phyloP scores from a whole-genome alignment of 352 stramenopile genomes.

The Phytophthora nicotianae region DNA sequence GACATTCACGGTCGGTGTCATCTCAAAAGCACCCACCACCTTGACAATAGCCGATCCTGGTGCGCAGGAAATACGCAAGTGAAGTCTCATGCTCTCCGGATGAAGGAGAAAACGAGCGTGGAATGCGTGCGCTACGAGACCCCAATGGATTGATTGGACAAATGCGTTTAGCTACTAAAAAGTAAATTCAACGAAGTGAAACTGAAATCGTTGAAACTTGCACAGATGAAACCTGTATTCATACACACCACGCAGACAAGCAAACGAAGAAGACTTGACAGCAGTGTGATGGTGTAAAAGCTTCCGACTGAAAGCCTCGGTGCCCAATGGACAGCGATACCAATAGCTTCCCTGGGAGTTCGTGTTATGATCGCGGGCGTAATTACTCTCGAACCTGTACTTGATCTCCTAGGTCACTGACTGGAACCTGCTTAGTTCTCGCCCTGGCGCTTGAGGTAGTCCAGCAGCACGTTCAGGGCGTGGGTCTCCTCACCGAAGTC shows the following conservation, averaged over 20 bases:
- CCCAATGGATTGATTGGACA: constrained; percentile 16
- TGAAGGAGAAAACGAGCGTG: constrained; percentile 27
- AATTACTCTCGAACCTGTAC: constrained; percentile 28
- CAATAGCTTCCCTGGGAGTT: constrained; percentile 23
- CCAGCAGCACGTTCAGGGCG: constrained; percentile 97
- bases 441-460: constrained; percentile 98
- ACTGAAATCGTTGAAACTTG: constrained; percentile 4
- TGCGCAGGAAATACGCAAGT: constrained; percentile 22
- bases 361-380: constrained; percentile 34
- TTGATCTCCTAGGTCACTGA: constrained; percentile 32
- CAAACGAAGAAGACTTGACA: constrained; percentile 10
- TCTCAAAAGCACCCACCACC: background rate
- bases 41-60: constrained; percentile 5
- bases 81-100: constrained; percentile 12
- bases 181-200: constrained; percentile 19
- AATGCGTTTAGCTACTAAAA: constrained; percentile 21
- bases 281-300: constrained; percentile 35
- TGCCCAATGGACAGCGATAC: constrained; percentile 28
- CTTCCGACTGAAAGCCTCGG: constrained; percentile 48
- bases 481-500: constrained; percentile 99
- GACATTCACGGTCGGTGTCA: background rate
- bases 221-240: background rate
- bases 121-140: constrained; percentile 7
- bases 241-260: background rate
- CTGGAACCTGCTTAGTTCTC: constrained; percentile 74